phyloP scores from a whole-genome alignment of 177 flowering plant species.

The Vitis hybrid region DNA sequence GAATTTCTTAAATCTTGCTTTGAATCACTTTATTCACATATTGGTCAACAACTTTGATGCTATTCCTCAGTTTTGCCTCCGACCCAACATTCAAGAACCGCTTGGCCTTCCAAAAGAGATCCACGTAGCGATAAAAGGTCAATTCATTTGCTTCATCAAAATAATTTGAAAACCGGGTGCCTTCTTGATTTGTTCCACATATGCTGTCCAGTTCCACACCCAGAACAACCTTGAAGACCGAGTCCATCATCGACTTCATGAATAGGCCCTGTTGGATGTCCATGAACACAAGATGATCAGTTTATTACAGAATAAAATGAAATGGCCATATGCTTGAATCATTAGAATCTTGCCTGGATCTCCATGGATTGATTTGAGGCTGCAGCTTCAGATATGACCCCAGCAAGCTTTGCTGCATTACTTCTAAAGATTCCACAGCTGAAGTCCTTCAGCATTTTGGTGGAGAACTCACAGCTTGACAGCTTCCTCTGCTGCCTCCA shows the following conservation, averaged over 20 bases:
- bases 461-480: constrained; percentile 29
- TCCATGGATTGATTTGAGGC: background rate
- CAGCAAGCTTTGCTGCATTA: constrained; percentile 8
- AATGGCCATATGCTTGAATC: background rate
- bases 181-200: constrained; percentile 2
- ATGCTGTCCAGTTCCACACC: constrained; percentile 7
- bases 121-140: constrained; percentile 19
- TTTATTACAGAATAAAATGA: no score
- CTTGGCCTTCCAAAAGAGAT: constrained; percentile 27
- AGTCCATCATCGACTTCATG: constrained; percentile 12
- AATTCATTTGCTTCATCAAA: constrained; percentile 15
- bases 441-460: constrained; percentile 25
- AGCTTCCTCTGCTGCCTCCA: constrained; percentile 34
- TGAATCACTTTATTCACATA: constrained; percentile 14
- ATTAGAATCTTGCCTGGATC: constrained; percentile 42
- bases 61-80: constrained; percentile 22
- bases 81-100: constrained; percentile 19
- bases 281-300: no score
- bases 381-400: background rate
- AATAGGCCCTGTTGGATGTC: constrained; percentile 10
- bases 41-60: constrained; percentile 15
- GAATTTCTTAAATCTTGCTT: constrained; percentile 36
- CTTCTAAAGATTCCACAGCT: constrained; percentile 14
- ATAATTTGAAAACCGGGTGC: background rate
- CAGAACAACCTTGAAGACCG: constrained; percentile 15